phyloP scores from a whole-genome alignment of 805 yeast species.

The Brettanomyces nanus region DNA sequence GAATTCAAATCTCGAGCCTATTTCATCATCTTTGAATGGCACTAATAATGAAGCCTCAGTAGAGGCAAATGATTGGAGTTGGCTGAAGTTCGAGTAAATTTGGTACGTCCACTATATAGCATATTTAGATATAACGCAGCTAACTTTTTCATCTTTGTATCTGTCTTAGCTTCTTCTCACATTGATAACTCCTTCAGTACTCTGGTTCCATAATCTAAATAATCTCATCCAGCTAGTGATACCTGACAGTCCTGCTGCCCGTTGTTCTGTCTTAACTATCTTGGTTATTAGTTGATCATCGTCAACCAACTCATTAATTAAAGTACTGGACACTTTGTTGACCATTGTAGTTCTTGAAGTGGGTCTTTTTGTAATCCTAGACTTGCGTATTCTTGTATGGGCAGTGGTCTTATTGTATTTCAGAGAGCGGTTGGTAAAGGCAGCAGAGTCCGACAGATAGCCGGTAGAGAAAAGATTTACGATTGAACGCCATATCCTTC shows the following conservation, averaged over 20 bases:
- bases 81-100: slow-evolving; percentile 26
- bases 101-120: slow-evolving; percentile 6
- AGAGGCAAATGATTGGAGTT: slow-evolving; percentile 32
- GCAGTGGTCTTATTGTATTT: slow-evolving; percentile 14
- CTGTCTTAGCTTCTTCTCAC: too few species aligned
- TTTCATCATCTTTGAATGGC: too few species aligned
- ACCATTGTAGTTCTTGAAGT: slow-evolving; percentile 21
- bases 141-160: too few species aligned
- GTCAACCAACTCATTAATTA: slow-evolving; percentile 17
- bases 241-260: not conserved
- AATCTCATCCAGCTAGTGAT: not conserved
- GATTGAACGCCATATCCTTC: slow-evolving; percentile 26
- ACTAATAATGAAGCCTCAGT: too few species aligned
- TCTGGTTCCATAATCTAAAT: slow-evolving; percentile 2
- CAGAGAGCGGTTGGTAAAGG: slow-evolving; percentile 16
- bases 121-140: too few species aligned
- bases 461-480: slow-evolving; percentile 26
- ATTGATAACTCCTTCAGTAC: not conserved
- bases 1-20: too few species aligned
- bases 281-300: slow-evolving; percentile 9
- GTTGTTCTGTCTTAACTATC: slow-evolving; percentile 1
- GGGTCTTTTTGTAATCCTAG: slow-evolving; percentile 24
- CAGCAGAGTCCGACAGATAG: slow-evolving; percentile 27
- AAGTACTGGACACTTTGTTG: slow-evolving; percentile 14
- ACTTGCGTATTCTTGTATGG: slow-evolving; percentile 24